These are phyloP conservation scores for Pichia sp. DNA, from an alignment of 1,139 yeast species.

Conservation along the genomic window DNA sequence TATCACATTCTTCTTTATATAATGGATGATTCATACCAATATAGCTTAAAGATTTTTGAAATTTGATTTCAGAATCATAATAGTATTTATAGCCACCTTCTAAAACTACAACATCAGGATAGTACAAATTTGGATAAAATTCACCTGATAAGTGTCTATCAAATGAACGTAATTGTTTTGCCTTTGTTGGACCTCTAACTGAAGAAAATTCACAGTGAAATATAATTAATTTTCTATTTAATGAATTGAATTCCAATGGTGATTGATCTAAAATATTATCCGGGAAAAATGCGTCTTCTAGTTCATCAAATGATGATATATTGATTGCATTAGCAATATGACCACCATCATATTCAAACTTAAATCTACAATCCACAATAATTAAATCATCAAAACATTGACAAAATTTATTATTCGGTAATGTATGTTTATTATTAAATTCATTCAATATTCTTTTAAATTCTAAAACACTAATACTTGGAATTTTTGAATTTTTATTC, in stretches of 20 bases:
- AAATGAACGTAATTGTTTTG: conserved; percentile 72
- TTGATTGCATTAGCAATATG: conserved; percentile 83
- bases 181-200: conserved; percentile 90
- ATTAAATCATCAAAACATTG: conserved; percentile 53
- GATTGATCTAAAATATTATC: conserved; percentile 17
- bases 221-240: conserved; percentile 46
- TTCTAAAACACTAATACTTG: conserved; percentile 64
- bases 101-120: conserved; percentile 81
- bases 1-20: conserved; percentile 61
- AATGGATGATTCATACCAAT: conserved; percentile 81
- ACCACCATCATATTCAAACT: conserved; percentile 88
- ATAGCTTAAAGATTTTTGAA: conserved; percentile 58
- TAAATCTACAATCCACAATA: conserved; percentile 84
- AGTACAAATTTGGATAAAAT: conserved; percentile 70
- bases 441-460: conserved; percentile 50
- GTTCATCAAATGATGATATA: conserved; percentile 59
- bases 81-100: conserved; percentile 89
- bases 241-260: conserved; percentile 20
- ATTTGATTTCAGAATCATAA: conserved; percentile 35
- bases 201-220: conserved; percentile 95
- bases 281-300: conserved; percentile 47
- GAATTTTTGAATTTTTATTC: conserved; percentile 26
- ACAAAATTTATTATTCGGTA: conserved; percentile 27
- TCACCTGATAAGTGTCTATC: conserved; percentile 72
- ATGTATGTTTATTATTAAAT: conserved; percentile 3